Evolutionary conservation across 164 flowering plant genomes (phyloP).

Genomic region (Warburgia ugandensis): DNA sequence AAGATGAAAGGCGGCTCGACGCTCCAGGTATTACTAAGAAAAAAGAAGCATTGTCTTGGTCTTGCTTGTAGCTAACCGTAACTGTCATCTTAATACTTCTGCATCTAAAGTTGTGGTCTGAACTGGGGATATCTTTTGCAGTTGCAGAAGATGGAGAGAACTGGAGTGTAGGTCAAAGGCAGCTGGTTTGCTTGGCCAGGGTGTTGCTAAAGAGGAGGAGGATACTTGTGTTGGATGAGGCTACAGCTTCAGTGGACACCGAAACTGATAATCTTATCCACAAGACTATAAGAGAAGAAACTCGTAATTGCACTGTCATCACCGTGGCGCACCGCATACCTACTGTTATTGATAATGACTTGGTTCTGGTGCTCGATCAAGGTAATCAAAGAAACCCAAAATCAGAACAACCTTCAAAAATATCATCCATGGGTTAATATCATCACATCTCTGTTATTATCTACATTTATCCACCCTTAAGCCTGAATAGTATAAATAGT

Average conservation of each 20-base stretch:
- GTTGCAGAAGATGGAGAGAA: conserved; percentile 86
- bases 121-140: no score
- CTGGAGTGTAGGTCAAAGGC: conserved; percentile 89
- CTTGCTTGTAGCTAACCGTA: not conserved
- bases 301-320: conserved; percentile 57
- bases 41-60: no score
- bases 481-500: no score
- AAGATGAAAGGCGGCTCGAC: conserved; percentile 57
- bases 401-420: no score
- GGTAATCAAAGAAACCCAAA: conserved; percentile 26
- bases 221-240: conserved; percentile 78
- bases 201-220: conserved; percentile 57
- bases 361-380: conserved; percentile 72
- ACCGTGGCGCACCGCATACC: conserved; percentile 84
- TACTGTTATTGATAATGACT: conserved; percentile 68
- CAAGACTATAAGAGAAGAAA: conserved; percentile 59
- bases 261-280: conserved; percentile 72
- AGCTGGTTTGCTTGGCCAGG: conserved; percentile 73
- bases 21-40: conserved; percentile 44
- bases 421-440: no score
- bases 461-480: no score
- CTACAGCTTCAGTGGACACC: conserved; percentile 84
- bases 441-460: no score
- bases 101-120: not conserved
- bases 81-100: not conserved